These are phyloP conservation scores for Anastatica hierochuntica DNA, from an alignment of 345 rosid species.

Conservation along the genomic window DNA sequence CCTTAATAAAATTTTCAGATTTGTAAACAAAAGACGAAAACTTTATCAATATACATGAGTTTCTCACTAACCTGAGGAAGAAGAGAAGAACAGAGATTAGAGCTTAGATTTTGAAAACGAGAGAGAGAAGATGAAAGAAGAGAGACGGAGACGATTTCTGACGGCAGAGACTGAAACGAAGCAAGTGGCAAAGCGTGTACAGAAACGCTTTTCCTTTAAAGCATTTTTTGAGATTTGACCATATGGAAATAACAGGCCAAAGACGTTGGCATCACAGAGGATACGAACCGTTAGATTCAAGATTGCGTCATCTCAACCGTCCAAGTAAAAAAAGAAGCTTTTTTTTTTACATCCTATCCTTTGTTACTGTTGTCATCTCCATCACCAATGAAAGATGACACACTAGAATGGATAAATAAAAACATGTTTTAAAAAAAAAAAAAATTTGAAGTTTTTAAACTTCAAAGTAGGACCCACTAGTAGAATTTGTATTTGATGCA, in stretches of 20 bases:
- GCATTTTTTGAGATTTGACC: constrained; percentile 15
- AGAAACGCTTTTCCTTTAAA: not conserved
- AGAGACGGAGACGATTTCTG: constrained; percentile 6
- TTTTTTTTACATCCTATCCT: not conserved
- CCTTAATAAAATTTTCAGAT: not conserved
- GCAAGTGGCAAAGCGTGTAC: not conserved
- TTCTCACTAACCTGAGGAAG: constrained; percentile 8
- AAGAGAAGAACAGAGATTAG: not conserved
- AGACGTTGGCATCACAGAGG: constrained; percentile 4
- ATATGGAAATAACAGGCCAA: not conserved
- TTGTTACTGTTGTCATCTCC: too few relatives aligned
- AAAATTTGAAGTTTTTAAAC: not conserved
- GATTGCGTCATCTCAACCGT: constrained; percentile 17
- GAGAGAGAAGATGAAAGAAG: not conserved
- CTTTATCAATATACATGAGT: too few relatives aligned
- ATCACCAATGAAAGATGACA: too few relatives aligned
- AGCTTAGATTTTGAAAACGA: not conserved
- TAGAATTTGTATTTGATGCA: not conserved
- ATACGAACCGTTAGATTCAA: constrained; percentile 20
- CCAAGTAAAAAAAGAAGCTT: not conserved
- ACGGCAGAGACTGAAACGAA: not conserved
- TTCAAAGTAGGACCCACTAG: not conserved
- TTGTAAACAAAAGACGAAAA: not conserved
- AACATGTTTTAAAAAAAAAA: too few relatives aligned
- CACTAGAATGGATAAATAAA: too few relatives aligned